phyloP scores from a whole-genome alignment of 306 rosid species.

The Coriaria nepalensis region DNA sequence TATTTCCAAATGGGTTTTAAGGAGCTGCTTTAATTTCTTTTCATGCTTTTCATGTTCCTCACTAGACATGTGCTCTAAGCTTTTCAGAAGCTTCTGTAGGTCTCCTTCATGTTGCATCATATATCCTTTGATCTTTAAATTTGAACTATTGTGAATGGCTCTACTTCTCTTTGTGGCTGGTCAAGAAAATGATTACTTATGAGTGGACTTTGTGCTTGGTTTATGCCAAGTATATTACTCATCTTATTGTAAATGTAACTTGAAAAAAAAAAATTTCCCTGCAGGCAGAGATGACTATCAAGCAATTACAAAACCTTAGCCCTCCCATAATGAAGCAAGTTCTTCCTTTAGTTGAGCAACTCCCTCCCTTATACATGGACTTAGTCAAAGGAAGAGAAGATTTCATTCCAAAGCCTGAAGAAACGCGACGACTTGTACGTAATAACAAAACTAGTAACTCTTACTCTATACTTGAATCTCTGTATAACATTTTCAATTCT shows the following conservation, averaged over 20 bases:
- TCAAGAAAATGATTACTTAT: neutral
- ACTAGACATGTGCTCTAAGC: too few species aligned
- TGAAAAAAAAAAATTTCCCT: slow-evolving; percentile 22
- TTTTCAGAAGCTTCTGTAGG: too few species aligned
- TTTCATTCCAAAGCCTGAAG: slow-evolving; percentile 82
- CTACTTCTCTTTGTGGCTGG: neutral
- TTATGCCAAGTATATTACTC: neutral
- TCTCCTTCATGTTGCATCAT: too few species aligned
- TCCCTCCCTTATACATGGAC: slow-evolving; percentile 92
- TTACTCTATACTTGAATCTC: too few species aligned
- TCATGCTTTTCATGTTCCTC: too few species aligned
- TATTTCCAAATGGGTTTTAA: too few species aligned
- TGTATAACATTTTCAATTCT: too few species aligned
- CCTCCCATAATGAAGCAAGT: slow-evolving; percentile 96
- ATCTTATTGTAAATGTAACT: too few species aligned
- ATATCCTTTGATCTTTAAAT: too few species aligned
- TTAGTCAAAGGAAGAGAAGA: slow-evolving; percentile 80
- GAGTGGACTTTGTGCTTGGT: neutral
- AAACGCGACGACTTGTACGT: slow-evolving; percentile 75
- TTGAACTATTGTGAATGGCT: neutral
- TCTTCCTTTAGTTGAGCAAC: slow-evolving; percentile 92
- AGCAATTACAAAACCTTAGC: slow-evolving; percentile 68
- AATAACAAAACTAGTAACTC: neutral
- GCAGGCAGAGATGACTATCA: slow-evolving; percentile 94
- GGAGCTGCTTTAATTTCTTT: too few species aligned